These are phyloP conservation scores for Schizochytrium sp. DNA, from an alignment of 108 stramenopile species.

Conservation along the genomic window DNA sequence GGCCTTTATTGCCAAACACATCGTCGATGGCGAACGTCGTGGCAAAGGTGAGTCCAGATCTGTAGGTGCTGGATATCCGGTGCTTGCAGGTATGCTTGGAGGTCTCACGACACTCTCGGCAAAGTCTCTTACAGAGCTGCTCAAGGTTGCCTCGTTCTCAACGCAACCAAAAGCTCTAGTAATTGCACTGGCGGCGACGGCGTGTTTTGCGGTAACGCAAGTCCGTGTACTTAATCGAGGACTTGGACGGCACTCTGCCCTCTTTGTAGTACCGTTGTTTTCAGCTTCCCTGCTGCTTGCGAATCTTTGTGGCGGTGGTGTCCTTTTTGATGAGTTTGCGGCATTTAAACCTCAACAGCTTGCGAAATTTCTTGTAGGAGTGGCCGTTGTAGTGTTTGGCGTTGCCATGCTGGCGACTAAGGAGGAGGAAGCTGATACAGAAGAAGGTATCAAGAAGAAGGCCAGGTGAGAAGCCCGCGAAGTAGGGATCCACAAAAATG, in stretches of 20 bases:
- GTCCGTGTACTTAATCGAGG: conserved; percentile 5
- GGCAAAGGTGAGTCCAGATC: neutral
- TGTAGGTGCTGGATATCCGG: conserved; percentile 37
- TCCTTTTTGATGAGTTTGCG: conserved; percentile 8
- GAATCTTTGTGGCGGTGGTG: conserved; percentile 27
- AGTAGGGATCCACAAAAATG: neutral
- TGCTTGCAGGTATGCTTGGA: conserved; percentile 29
- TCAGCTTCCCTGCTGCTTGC: conserved; percentile 28
- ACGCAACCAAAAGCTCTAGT: neutral
- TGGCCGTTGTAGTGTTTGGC: conserved; percentile 48
- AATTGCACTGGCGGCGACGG: neutral
- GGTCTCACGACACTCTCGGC: conserved; percentile 53
- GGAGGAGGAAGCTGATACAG: neutral
- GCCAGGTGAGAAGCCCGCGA: neutral
- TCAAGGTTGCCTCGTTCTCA: neutral
- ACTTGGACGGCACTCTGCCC: conserved; percentile 17
- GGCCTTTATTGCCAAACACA: neutral
- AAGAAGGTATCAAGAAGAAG: conserved; percentile 20
- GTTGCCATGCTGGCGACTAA: conserved; percentile 42
- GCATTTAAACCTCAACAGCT: neutral
- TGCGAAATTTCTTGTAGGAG: neutral
- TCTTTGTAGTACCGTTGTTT: conserved; percentile 53
- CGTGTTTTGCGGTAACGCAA: conserved; percentile 22
- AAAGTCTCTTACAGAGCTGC: conserved; percentile 50
- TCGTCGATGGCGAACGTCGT: conserved; percentile 13